Percentiles rank a stretch among this genome's conserved stretches.
phyloP scores from a whole-genome alignment of 2,329 filamentous ascomycete genomes.

The Alternaria alternata region DNA sequence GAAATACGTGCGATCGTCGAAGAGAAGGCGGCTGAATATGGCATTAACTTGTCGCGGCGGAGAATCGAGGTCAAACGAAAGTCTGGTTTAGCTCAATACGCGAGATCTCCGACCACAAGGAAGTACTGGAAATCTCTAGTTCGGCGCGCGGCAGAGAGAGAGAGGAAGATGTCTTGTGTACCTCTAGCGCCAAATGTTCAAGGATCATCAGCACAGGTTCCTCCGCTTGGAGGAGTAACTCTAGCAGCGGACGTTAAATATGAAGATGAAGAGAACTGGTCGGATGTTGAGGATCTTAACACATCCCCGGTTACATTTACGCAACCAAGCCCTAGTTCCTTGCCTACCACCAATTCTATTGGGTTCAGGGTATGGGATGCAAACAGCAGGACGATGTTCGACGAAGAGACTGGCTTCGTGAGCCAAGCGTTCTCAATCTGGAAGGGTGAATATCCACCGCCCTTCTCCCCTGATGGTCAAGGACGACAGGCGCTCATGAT shows the following conservation, averaged over 20 bases:
- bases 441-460: neutral
- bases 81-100: conserved; percentile 8
- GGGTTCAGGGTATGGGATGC: conserved; percentile 2
- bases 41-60: conserved; percentile 2
- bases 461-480: conserved; percentile 10
- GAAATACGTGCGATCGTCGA: conserved; percentile 12
- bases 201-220: neutral
- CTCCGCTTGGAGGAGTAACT: neutral
- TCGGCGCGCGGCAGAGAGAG: neutral
- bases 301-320: neutral
- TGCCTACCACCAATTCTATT: neutral
- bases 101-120: conserved; percentile 9
- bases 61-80: neutral
- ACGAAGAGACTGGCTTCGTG: conserved; percentile 10
- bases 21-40: neutral
- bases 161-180: neutral
- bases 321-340: too few species aligned
- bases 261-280: neutral
- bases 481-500: neutral
- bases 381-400: too few species aligned
- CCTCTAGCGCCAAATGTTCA: neutral
- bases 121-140: conserved; percentile 2
- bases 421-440: neutral
- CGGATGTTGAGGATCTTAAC: neutral
- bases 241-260: neutral